These are phyloP conservation scores for Colletotrichum tabaci DNA, from an alignment of 2,329 filamentous ascomycete genomes.

Conservation along the genomic window DNA sequence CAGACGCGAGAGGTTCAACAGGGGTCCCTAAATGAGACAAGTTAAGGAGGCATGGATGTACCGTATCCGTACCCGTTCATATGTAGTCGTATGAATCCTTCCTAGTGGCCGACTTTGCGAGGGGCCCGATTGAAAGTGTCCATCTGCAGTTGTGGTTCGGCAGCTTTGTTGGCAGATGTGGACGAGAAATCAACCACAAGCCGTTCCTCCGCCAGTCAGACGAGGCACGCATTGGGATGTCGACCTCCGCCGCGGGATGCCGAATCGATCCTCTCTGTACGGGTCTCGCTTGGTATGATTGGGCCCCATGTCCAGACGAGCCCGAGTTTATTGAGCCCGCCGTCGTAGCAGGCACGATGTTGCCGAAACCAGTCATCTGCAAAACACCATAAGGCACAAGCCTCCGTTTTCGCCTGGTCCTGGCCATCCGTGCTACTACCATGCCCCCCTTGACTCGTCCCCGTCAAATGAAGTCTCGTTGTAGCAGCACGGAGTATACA, in stretches of 20 bases:
- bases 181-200: background rate
- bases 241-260: constrained; percentile 30
- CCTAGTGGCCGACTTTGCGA: constrained; percentile 8
- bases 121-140: background rate
- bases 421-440: background rate
- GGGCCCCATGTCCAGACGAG: background rate
- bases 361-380: constrained; percentile 33
- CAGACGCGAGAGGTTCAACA: constrained; percentile 5
- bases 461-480: constrained; percentile 13
- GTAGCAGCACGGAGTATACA: constrained; percentile 2
- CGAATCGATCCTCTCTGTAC: background rate
- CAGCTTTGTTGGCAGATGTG: background rate
- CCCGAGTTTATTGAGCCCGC: constrained; percentile 20
- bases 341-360: background rate
- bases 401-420: constrained; percentile 32
- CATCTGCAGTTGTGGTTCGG: constrained; percentile 15
- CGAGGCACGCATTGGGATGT: constrained; percentile 1
- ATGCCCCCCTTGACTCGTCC: background rate
- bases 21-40: constrained; percentile 14
- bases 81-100: background rate
- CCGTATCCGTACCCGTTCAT: background rate
- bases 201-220: constrained; percentile 34
- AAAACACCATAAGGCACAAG: constrained; percentile 7
- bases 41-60: background rate
- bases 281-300: constrained; percentile 9